Evolutionary conservation across 2,329 filamentous ascomycete genomes (phyloP).

Genomic region (Phaeomoniella chlamydospora): DNA sequence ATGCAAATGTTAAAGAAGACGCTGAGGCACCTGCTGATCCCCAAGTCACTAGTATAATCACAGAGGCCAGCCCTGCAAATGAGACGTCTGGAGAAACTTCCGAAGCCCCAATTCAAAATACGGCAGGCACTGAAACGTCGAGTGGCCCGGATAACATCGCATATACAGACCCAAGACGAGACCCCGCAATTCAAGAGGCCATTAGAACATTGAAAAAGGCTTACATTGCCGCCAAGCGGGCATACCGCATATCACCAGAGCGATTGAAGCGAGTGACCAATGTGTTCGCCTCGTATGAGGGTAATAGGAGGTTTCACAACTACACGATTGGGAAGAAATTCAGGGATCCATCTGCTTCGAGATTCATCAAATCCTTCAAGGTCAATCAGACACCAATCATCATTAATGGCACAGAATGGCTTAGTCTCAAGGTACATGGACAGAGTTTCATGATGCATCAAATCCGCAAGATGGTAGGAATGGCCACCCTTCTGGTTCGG

Average conservation of each 20-base stretch:
- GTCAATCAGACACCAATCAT: slow-evolving; percentile 63
- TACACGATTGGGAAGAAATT: slow-evolving; percentile 84
- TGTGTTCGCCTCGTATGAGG: slow-evolving; percentile 59
- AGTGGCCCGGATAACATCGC: slow-evolving; percentile 3
- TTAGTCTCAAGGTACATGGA: slow-evolving; percentile 88
- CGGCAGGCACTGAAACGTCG: slow-evolving; percentile 1
- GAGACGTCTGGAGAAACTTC: background rate
- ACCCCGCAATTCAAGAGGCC: slow-evolving; percentile 45
- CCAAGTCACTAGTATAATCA: background rate
- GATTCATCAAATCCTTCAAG: slow-evolving; percentile 84
- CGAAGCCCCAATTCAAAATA: background rate
- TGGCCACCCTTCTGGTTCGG: slow-evolving; percentile 72
- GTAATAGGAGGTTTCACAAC: slow-evolving; percentile 91
- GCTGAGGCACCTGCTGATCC: background rate
- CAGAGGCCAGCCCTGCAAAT: background rate
- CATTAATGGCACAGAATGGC: slow-evolving; percentile 87
- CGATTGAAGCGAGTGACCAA: slow-evolving; percentile 65
- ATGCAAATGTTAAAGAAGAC: background rate
- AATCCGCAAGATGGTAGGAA: slow-evolving; percentile 97
- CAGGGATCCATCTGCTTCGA: slow-evolving; percentile 70
- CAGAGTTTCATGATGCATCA: slow-evolving; percentile 99
- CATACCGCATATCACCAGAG: slow-evolving; percentile 61
- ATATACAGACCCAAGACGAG: background rate
- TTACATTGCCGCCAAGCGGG: slow-evolving; percentile 68
- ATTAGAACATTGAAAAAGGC: slow-evolving; percentile 65